These are phyloP conservation scores for Lophiostoma macrostomum DNA, from an alignment of 495 filamentous ascomycete genomes.

Conservation along the genomic window DNA sequence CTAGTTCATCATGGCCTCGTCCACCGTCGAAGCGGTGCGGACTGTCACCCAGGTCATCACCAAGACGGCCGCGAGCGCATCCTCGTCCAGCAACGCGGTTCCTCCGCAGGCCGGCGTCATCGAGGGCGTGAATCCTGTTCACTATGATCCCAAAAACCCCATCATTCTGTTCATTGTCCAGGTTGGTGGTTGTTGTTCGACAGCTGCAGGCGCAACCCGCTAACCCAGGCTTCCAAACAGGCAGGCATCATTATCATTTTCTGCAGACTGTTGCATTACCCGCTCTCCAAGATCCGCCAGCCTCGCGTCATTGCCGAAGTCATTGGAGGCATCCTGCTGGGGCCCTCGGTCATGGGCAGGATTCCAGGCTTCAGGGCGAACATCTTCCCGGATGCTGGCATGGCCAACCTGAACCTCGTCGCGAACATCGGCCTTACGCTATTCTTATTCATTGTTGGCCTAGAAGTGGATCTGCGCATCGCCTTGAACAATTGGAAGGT, in stretches of 20 bases:
- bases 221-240: conserved; percentile 43
- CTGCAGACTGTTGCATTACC: conserved; percentile 78
- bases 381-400: conserved; percentile 73
- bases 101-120: conserved; percentile 65
- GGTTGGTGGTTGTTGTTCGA: conserved; percentile 48
- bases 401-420: conserved; percentile 72
- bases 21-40: conserved; percentile 9
- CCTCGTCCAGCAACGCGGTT: conserved; percentile 35
- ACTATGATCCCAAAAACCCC: conserved; percentile 75
- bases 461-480: conserved; percentile 89
- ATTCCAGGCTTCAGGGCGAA: conserved; percentile 74
- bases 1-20: conserved; percentile 17
- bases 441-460: conserved; percentile 87
- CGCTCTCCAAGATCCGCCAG: conserved; percentile 81
- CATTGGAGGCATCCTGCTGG: conserved; percentile 85
- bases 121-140: conserved; percentile 68
- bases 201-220: too few species aligned
- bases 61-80: conserved; percentile 31
- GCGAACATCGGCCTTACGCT: conserved; percentile 88
- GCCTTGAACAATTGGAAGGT: conserved; percentile 83
- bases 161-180: conserved; percentile 94
- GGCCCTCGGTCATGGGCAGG: conserved; percentile 79
- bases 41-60: conserved; percentile 32
- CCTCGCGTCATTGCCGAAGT: conserved; percentile 96
- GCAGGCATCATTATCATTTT: conserved; percentile 86